Percentiles rank a stretch among this genome's conserved stretches.
phyloP scores from a whole-genome alignment of 2,329 filamentous ascomycete species.

The Gyromitra esculenta region DNA sequence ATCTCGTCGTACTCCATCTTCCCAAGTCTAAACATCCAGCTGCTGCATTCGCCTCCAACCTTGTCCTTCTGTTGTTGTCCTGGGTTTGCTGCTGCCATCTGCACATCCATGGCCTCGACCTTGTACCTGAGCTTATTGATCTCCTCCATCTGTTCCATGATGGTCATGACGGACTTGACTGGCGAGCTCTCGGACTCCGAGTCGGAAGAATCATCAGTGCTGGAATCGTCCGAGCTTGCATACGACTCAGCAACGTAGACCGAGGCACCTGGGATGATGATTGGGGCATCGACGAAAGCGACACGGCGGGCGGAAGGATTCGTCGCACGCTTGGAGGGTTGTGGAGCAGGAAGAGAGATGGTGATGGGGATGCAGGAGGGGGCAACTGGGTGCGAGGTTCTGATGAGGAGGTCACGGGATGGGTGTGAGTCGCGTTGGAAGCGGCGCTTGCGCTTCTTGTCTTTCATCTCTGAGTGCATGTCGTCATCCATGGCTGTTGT shows the following conservation, averaged over 20 bases:
- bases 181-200: slow-evolving; percentile 32
- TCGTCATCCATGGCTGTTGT: slow-evolving; percentile 10
- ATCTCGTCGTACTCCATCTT: slow-evolving; percentile 48
- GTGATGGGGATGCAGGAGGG: slow-evolving; percentile 36
- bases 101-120: slow-evolving; percentile 42
- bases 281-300: slow-evolving; percentile 32
- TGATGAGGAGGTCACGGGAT: slow-evolving; percentile 41
- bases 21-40: slow-evolving; percentile 46
- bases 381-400: slow-evolving; percentile 38
- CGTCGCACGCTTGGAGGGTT: slow-evolving; percentile 38
- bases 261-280: slow-evolving; percentile 35
- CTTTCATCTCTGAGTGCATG: slow-evolving; percentile 47
- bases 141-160: slow-evolving; percentile 46
- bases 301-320: slow-evolving; percentile 45
- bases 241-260: slow-evolving; percentile 41
- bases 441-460: slow-evolving; percentile 48
- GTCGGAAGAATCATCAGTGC: slow-evolving; percentile 41
- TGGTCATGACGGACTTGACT: slow-evolving; percentile 39
- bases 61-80: slow-evolving; percentile 19
- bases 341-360: slow-evolving; percentile 37
- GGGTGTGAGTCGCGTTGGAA: slow-evolving; percentile 45
- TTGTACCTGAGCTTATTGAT: slow-evolving; percentile 41
- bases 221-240: slow-evolving; percentile 41
- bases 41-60: slow-evolving; percentile 35
- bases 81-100: slow-evolving; percentile 14